These are phyloP conservation scores for Cladosporium velox DNA, from an alignment of 2,329 filamentous ascomycete genomes.

Conservation along the genomic window DNA sequence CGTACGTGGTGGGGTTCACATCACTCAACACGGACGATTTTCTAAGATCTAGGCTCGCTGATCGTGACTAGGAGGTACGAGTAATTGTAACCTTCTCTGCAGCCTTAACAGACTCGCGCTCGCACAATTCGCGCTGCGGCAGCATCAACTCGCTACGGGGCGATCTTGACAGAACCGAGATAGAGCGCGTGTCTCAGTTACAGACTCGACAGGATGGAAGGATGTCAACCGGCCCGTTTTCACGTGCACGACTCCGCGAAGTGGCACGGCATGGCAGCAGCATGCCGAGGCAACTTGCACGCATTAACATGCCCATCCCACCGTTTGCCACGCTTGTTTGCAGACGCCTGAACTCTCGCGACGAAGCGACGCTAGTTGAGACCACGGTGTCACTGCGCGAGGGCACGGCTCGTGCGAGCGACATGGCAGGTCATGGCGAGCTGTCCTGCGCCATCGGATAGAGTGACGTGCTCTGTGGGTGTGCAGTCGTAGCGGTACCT, in stretches of 20 bases:
- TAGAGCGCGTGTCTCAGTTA: conserved; percentile 3
- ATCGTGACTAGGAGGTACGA: neutral
- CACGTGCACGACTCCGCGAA: conserved; percentile 8
- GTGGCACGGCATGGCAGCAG: neutral
- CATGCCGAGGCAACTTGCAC: neutral
- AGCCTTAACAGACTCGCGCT: neutral
- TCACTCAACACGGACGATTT: conserved; percentile 1
- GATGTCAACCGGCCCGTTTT: conserved; percentile 11
- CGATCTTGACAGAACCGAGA: neutral
- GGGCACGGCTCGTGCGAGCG: conserved; percentile 1
- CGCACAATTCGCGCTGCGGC: neutral
- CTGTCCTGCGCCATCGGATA: neutral
- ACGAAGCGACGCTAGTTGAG: conserved; percentile 4
- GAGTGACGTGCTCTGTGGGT: conserved; percentile 1
- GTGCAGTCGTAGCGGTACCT: neutral
- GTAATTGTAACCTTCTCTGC: neutral
- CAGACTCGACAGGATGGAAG: neutral
- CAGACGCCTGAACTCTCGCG: conserved; percentile 5
- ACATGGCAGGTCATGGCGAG: neutral
- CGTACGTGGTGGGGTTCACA: neutral
- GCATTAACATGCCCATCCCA: neutral
- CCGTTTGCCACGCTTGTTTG: neutral
- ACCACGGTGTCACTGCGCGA: conserved; percentile 6
- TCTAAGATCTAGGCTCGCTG: conserved; percentile 15
- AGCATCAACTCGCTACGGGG: neutral